Evolutionary conservation across 1,139 yeast genomes (phyloP).

Genomic region (Suhomyces bokatorum): DNA sequence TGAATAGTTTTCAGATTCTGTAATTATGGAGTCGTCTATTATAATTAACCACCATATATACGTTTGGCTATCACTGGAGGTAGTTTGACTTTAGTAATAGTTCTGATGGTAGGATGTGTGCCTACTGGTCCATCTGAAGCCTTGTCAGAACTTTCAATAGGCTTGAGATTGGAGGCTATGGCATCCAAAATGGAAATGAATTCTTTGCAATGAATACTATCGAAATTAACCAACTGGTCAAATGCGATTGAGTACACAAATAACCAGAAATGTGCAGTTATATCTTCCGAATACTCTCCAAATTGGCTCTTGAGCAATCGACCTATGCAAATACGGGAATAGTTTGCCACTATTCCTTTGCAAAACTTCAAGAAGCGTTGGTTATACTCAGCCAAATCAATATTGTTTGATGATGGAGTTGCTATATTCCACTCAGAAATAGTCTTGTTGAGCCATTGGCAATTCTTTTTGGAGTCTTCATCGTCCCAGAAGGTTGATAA

Average conservation of each 20-base stretch:
- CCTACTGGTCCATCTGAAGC: not conserved
- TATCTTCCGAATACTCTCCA: not conserved
- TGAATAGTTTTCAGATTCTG: too few species aligned
- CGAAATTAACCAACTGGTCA: not conserved
- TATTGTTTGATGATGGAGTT: not conserved
- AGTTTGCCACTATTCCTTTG: not conserved
- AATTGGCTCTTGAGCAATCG: not conserved
- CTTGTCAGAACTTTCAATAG: not conserved
- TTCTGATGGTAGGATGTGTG: not conserved
- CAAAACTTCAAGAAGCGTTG: not conserved
- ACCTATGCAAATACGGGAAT: not conserved
- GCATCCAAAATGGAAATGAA: constrained; percentile 2
- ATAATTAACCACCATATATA: not conserved
- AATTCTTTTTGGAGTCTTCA: not conserved
- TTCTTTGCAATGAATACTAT: not conserved
- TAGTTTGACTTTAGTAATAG: constrained; percentile 1
- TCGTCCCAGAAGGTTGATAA: not conserved
- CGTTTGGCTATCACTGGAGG: constrained; percentile 1
- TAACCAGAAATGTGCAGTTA: constrained; percentile 1
- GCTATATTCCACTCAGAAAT: not conserved
- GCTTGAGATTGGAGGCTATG: not conserved
- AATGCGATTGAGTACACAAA: not conserved
- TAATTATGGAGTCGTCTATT: too few species aligned
- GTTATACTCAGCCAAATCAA: not conserved
- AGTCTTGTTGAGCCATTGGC: not conserved